These are phyloP conservation scores for Ammopiptanthus mongolicus DNA, from an alignment of 306 rosid genomes.

Conservation along the genomic window DNA sequence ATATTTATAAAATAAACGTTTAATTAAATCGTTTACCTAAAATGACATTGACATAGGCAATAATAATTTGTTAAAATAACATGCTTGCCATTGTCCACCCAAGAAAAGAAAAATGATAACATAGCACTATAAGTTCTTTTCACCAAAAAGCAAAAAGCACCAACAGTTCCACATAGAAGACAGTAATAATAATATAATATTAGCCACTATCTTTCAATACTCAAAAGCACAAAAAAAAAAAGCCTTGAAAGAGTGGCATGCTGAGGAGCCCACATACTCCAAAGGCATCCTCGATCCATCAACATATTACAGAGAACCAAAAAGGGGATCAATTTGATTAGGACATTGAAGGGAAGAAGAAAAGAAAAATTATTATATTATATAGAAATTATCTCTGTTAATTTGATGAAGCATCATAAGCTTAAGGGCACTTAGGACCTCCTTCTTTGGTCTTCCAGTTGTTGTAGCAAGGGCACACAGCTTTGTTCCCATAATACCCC, in stretches of 20 bases:
- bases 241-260: slow-evolving; percentile 15
- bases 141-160: too few relatives aligned
- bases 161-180: neutral
- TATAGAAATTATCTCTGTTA: neutral
- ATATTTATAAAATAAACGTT: too few relatives aligned
- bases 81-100: neutral
- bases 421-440: slow-evolving; percentile 86
- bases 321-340: slow-evolving; percentile 1
- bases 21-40: too few relatives aligned
- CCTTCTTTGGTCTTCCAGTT: slow-evolving; percentile 93
- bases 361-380: neutral
- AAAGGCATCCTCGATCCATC: neutral
- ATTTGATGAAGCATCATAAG: neutral
- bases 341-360: neutral
- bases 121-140: too few relatives aligned
- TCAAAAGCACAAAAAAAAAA: neutral
- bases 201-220: slow-evolving; percentile 9
- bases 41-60: too few relatives aligned
- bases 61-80: too few relatives aligned
- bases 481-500: slow-evolving; percentile 86
- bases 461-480: slow-evolving; percentile 88
- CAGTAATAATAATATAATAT: neutral
- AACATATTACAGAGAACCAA: neutral
- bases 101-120: neutral
- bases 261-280: neutral